Evolutionary conservation across 225 moss, liverwort and hornwort species (phyloP), one percentile per base, ranked within the genome.

Genomic region (Pleurozium schreberi): DNA sequence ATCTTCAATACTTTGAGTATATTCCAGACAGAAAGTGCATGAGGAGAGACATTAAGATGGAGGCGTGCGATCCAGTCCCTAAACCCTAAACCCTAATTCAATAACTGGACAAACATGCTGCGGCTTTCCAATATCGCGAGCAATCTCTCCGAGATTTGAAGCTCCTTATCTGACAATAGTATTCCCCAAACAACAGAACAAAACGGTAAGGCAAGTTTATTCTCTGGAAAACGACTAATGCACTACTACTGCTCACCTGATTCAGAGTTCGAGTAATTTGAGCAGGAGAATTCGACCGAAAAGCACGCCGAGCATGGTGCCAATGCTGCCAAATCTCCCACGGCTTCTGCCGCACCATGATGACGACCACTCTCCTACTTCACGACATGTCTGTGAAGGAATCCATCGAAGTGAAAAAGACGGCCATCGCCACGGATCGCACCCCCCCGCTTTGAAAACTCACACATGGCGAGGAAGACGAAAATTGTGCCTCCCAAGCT

Each of bases 191-290:
- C 36, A 83, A 77, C 60, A 81, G 50, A 59, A 50, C 22, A 43
- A 14, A 69, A 70, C 47, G 13, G n/a, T 23, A 71, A 57, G 47
- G 4, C 23, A 80, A 57, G 66, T 2, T 31, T 26, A 30, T 43
- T 28, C 42, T 70, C 58, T 28, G 30, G 26, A 38, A 57, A 71
- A 42, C 14, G 21, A 55, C n/a, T 30, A 63, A 79, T 25, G 50
- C 50, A 40, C 25, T 20, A 22, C 58, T 38, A 31, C 65, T 64
- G 2, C 93, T 86, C 74, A 98, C 97, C 89, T 92, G 90, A 91
- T 95, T 90, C 63, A 93, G 87, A 66, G 95, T 94, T 85, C 86
- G 85, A 74, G 92, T 27, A 53, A 91, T 47, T 73, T 67, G 91
- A 81, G 85, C 58, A 66, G 86, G 85, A 21, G 91, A 88, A 61